These are phyloP conservation scores for Trichoderma sp. DNA, from an alignment of 2,329 filamentous ascomycete genomes.

Conservation along the genomic window DNA sequence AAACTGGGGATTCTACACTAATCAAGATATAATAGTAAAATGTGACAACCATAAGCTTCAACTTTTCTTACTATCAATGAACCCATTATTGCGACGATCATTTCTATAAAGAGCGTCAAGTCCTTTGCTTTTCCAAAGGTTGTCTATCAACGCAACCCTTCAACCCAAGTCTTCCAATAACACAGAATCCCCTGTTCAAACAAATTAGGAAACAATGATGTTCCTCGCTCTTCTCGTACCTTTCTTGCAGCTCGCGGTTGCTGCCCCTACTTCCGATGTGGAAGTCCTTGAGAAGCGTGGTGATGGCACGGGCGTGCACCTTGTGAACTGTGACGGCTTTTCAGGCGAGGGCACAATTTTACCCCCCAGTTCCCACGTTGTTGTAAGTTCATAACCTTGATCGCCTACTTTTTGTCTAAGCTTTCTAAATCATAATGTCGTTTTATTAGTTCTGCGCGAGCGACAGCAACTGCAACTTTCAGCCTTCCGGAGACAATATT, in stretches of 20 bases:
- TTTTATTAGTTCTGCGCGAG: background rate
- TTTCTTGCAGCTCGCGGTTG: constrained; percentile 4
- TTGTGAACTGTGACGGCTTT: constrained; percentile 15
- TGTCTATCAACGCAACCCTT: background rate
- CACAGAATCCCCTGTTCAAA: background rate
- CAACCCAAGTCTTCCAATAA: background rate
- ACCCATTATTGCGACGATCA: background rate
- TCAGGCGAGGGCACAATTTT: constrained; percentile 7
- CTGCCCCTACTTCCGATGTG: background rate
- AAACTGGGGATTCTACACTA: background rate
- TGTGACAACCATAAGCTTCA: background rate
- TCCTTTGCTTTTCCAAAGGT: background rate
- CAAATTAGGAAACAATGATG: background rate
- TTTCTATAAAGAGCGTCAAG: constrained; percentile 20
- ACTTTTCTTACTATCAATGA: background rate
- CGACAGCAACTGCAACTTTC: background rate
- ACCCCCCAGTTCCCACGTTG: background rate
- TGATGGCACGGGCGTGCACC: constrained; percentile 3
- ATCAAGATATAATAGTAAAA: background rate
- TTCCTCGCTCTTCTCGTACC: constrained; percentile 5
- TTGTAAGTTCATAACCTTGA: background rate
- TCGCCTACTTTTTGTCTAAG: background rate
- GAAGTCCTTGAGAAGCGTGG: background rate
- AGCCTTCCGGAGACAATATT: background rate
- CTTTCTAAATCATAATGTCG: background rate